Percentiles rank a stretch among this genome's conserved stretches.
These are phyloP conservation scores for Scheffersomyces lignicola DNA, from an alignment of 1,139 yeast genomes.

Conservation along the genomic window DNA sequence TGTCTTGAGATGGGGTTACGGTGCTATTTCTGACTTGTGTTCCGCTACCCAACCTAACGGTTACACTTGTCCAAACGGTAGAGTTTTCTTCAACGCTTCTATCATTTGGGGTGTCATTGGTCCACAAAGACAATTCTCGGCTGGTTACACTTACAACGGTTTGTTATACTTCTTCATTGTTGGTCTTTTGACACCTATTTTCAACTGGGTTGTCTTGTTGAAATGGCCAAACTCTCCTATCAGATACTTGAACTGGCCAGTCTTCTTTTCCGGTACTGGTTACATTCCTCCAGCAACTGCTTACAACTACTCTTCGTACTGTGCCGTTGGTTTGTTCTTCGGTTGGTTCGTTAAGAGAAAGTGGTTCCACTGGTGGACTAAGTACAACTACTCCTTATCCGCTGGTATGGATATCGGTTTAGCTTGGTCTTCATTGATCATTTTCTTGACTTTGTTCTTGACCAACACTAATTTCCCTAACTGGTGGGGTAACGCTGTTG, in stretches of 20 bases:
- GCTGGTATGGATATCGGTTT: constrained; percentile 47
- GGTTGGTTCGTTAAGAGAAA: constrained; percentile 33
- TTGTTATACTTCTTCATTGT: constrained; percentile 42
- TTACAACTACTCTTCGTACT: constrained; percentile 42
- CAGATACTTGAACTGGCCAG: constrained; percentile 48
- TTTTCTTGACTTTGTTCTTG: constrained; percentile 37
- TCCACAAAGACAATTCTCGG: constrained; percentile 40
- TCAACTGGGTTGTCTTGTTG: constrained; percentile 36
- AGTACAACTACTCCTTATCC: constrained; percentile 42
- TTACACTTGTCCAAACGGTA: constrained; percentile 47
- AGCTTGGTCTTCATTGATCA: constrained; percentile 41
- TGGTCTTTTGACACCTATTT: constrained; percentile 37
- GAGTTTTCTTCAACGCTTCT: constrained; percentile 46
- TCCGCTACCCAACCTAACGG: constrained; percentile 35
- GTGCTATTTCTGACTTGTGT: constrained; percentile 51
- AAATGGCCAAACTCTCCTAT: constrained; percentile 42
- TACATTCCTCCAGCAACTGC: constrained; percentile 51
- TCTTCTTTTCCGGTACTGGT: constrained; percentile 49
- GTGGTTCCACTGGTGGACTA: constrained; percentile 48
- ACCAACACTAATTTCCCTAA: constrained; percentile 24
- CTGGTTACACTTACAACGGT: constrained; percentile 38
- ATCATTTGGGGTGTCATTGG: constrained; percentile 51
- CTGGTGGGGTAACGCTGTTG: constrained; percentile 41
- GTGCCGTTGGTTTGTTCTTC: constrained; percentile 33
- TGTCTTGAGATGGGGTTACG: constrained; percentile 46